Percentiles rank a stretch among this genome's conserved stretches.
These are phyloP conservation scores for Pichia insulana DNA, from an alignment of 805 yeast genomes.

Conservation along the genomic window DNA sequence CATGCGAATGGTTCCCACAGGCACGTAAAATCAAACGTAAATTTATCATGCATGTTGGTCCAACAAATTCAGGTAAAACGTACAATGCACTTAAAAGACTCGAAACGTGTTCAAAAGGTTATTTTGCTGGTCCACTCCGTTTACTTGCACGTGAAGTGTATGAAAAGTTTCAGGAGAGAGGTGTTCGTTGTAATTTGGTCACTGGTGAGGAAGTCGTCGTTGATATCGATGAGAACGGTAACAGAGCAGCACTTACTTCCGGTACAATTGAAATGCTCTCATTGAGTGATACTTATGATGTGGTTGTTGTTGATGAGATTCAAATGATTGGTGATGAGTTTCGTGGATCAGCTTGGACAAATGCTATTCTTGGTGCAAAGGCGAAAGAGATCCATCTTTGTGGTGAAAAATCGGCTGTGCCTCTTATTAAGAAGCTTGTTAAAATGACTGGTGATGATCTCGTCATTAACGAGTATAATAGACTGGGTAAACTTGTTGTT, in stretches of 20 bases:
- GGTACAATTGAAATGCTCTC: constrained; percentile 95
- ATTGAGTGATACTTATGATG: constrained; percentile 58
- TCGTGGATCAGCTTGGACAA: constrained; percentile 94
- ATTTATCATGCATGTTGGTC: constrained; percentile 91
- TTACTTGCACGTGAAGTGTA: constrained; percentile 85
- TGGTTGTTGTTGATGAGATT: constrained; percentile 89
- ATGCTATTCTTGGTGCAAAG: constrained; percentile 75
- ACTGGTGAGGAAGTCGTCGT: constrained; percentile 94
- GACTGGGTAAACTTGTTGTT: constrained; percentile 65
- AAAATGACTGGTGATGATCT: constrained; percentile 73
- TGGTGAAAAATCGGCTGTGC: constrained; percentile 85
- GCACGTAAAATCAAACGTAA: constrained; percentile 75
- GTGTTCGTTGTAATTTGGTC: constrained; percentile 66
- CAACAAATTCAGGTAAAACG: constrained; percentile 95
- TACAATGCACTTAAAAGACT: constrained; percentile 69
- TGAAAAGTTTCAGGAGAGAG: constrained; percentile 64
- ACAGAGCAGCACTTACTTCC: constrained; percentile 64
- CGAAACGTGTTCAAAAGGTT: constrained; percentile 61
- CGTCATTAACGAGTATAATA: constrained; percentile 57
- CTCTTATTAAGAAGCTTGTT: constrained; percentile 50
- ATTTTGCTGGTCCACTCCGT: constrained; percentile 91
- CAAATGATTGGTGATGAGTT: constrained; percentile 80
- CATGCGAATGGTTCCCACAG: constrained; percentile 75
- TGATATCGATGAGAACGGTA: constrained; percentile 60
- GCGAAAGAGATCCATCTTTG: constrained; percentile 86